Conservation (phyloP, 768 basidiomycete genomes). For the Suillus subalutaceus region DNA sequence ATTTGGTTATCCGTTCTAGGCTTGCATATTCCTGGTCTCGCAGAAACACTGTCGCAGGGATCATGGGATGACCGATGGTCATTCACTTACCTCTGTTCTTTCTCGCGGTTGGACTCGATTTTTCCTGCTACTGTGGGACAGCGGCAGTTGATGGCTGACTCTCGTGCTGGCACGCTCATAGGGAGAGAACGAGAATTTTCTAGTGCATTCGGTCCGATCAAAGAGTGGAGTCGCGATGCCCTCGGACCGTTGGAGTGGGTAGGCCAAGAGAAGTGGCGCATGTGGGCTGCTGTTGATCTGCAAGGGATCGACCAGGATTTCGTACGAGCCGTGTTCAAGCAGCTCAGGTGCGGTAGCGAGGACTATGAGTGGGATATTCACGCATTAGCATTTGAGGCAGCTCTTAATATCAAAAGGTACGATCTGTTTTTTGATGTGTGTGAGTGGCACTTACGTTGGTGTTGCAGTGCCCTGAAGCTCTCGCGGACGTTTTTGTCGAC, state of each 20-base stretch:
- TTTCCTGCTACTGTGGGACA: constrained; percentile 47
- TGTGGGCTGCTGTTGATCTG: constrained; percentile 55
- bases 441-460: constrained; percentile 15
- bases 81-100: constrained; percentile 47
- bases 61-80: constrained; percentile 76
- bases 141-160: constrained; percentile 50
- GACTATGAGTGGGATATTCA: constrained; percentile 69
- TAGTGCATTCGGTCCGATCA: constrained; percentile 68
- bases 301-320: constrained; percentile 50
- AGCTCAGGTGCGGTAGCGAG: constrained; percentile 49
- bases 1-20: constrained; percentile 75
- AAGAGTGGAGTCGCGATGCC: constrained; percentile 61
- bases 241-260: constrained; percentile 57
- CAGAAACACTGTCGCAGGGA: constrained; percentile 40
- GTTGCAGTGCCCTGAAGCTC: constrained; percentile 62
- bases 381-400: constrained; percentile 68
- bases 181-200: constrained; percentile 66
- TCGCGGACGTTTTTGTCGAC: constrained; percentile 65
- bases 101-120: constrained; percentile 48
- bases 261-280: constrained; percentile 34
- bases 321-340: constrained; percentile 60
- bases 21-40: constrained; percentile 71
- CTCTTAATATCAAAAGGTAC: constrained; percentile 59
- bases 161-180: constrained; percentile 65
- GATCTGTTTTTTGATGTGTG: constrained; percentile 15